Evolutionary conservation across 2,329 filamentous ascomycete genomes (phyloP).

Genomic region (Paecilomyces formosus): DNA sequence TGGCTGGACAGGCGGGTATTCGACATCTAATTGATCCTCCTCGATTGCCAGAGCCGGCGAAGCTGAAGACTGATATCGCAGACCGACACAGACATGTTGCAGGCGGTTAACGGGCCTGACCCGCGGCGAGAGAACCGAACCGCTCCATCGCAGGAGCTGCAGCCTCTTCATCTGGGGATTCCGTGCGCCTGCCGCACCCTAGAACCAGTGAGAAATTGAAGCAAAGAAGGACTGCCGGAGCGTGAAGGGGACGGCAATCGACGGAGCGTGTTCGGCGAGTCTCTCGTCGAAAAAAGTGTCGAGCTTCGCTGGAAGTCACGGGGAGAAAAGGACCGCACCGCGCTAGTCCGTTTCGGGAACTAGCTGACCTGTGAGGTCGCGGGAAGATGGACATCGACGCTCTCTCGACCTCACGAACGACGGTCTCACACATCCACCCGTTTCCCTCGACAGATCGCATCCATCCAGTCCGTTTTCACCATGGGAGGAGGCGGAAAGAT

Average conservation of each 20-base stretch:
- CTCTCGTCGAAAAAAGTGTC: constrained; percentile 27
- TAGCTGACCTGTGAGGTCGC: constrained; percentile 18
- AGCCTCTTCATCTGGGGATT: constrained; percentile 42
- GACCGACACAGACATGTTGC: constrained; percentile 25
- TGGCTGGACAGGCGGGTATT: constrained; percentile 15
- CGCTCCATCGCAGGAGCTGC: constrained; percentile 47
- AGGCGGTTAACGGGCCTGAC: constrained; percentile 32
- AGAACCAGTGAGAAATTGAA: constrained; percentile 10
- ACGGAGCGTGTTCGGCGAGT: constrained; percentile 2
- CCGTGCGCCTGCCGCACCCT: constrained; percentile 7
- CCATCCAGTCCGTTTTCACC: constrained; percentile 21
- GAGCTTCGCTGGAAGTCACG: constrained; percentile 32
- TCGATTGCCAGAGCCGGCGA: constrained; percentile 20
- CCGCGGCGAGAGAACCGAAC: constrained; percentile 41
- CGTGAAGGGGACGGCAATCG: constrained; percentile 2
- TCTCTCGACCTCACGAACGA: background rate
- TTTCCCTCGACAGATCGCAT: constrained; percentile 12
- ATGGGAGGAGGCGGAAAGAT: constrained; percentile 75
- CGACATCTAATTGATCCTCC: constrained; percentile 19
- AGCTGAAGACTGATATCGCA: constrained; percentile 36
- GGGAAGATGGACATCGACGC: constrained; percentile 6
- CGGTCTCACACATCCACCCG: constrained; percentile 12
- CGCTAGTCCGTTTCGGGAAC: constrained; percentile 18
- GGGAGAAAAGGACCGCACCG: constrained; percentile 15
- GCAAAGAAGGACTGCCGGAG: constrained; percentile 12